Evolutionary conservation across 2,329 filamentous ascomycete species (phyloP).

Genomic region (Amauroascus verrucosus): DNA sequence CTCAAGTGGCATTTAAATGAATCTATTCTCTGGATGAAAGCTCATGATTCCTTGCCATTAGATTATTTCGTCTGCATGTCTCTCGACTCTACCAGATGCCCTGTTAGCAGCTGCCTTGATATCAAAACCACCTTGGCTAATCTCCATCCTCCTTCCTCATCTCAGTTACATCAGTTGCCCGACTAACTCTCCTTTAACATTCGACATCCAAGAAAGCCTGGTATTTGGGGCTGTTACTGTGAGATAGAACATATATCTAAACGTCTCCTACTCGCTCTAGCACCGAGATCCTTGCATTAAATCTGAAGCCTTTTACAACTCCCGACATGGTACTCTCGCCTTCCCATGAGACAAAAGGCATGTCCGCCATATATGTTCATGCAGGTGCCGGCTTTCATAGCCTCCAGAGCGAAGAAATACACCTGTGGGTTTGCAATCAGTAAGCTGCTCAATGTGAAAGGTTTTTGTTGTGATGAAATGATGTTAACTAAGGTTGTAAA

Average conservation of each 20-base stretch:
- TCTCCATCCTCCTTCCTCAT: neutral
- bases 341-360: constrained; percentile 33
- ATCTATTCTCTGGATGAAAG: neutral
- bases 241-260: neutral
- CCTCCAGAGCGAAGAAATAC: constrained; percentile 68
- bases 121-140: neutral
- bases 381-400: constrained; percentile 94
- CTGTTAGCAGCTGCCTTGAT: neutral
- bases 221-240: neutral
- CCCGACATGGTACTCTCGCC: neutral
- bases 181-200: neutral
- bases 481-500: constrained; percentile 31
- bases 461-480: constrained; percentile 13
- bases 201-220: neutral
- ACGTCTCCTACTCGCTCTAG: neutral
- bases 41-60: neutral
- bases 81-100: neutral
- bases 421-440: constrained; percentile 81
- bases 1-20: neutral
- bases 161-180: neutral
- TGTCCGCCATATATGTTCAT: constrained; percentile 83
- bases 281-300: no score
- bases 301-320: neutral
- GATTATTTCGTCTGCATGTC: neutral
- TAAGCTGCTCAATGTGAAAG: constrained; percentile 41